Evolutionary conservation across 2,329 filamentous ascomycete species (phyloP).

Genomic region (Pyricularia pennisetigena): DNA sequence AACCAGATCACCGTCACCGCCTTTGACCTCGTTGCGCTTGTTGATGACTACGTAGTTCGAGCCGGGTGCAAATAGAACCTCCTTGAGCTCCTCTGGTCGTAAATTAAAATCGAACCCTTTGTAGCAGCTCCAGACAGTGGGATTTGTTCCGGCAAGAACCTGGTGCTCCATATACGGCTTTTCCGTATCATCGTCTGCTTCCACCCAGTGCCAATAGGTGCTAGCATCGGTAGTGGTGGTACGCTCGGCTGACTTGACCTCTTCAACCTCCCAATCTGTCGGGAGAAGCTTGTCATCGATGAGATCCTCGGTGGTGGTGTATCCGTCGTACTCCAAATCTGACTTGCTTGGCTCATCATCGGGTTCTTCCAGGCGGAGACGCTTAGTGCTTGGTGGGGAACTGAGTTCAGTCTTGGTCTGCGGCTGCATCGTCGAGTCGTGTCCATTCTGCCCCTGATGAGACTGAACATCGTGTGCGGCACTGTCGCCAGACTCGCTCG

Average conservation of each 20-base stretch:
- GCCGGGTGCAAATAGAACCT: conserved; percentile 33
- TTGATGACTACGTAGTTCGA: conserved; percentile 32
- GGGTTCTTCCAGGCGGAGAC: background rate
- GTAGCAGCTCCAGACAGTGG: conserved; percentile 38
- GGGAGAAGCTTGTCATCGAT: conserved; percentile 31
- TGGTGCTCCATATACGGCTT: conserved; percentile 39
- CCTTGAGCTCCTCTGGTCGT: conserved; percentile 32
- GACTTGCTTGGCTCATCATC: conserved; percentile 10
- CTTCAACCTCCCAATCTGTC: conserved; percentile 40
- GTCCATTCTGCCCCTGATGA: background rate
- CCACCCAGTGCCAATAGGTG: conserved; percentile 46
- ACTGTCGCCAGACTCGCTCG: background rate
- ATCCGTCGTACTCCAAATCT: conserved; percentile 34
- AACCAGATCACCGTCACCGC: conserved; percentile 34
- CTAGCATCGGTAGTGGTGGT: conserved; percentile 37
- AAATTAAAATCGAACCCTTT: conserved; percentile 41
- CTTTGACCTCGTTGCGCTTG: conserved; percentile 17
- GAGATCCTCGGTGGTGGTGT: conserved; percentile 42
- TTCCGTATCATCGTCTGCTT: conserved; percentile 20
- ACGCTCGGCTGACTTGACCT: conserved; percentile 37
- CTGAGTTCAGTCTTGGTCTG: background rate
- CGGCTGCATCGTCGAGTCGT: background rate
- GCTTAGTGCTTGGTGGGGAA: background rate
- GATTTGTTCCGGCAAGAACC: conserved; percentile 34
- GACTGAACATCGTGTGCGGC: background rate